A percentile compares a stretch with the other conserved stretches of the same genome.
These are phyloP conservation scores for Grosmannia clavigera DNA, from an alignment of 2,329 filamentous ascomycete genomes.

Conservation along the genomic window DNA sequence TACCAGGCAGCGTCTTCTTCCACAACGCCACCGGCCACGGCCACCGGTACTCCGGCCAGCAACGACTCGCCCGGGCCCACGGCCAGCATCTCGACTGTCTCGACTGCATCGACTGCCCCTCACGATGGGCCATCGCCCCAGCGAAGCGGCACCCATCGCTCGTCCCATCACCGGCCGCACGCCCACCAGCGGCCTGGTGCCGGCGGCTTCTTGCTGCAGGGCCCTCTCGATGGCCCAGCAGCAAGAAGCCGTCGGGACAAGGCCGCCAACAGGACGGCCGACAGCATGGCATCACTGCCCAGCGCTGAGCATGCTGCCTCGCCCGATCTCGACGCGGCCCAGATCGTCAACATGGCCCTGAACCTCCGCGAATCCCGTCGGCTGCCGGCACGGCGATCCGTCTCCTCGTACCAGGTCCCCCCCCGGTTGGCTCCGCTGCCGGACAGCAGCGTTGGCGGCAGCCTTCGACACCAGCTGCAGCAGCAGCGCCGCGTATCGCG, in stretches of 20 bases:
- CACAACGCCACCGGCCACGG: background rate
- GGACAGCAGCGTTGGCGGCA: conserved; percentile 40
- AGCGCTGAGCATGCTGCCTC: background rate
- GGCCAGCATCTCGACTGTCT: background rate
- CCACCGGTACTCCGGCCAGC: background rate
- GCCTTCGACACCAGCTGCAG: conserved; percentile 56
- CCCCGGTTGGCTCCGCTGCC: conserved; percentile 40
- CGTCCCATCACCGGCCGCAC: background rate
- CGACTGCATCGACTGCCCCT: too few species aligned
- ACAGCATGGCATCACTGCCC: too few species aligned
- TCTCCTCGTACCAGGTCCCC: conserved; percentile 35
- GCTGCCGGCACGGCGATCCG: conserved; percentile 38
- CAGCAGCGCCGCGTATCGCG: conserved; percentile 54
- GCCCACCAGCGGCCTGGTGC: conserved; percentile 1
- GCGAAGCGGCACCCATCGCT: background rate
- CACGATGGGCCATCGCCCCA: background rate
- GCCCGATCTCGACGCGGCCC: conserved; percentile 62
- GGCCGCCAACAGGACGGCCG: background rate
- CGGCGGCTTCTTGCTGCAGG: conserved; percentile 2
- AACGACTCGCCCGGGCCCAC: background rate
- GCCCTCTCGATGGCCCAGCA: background rate
- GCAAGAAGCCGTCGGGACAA: background rate
- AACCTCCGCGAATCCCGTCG: conserved; percentile 73
- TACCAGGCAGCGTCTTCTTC: background rate
- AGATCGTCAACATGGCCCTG: conserved; percentile 87